Percentiles rank a stretch among this genome's conserved stretches.
Conservation (phyloP, 2,329 filamentous ascomycete genomes). For the Diplodia sapinea region DNA sequence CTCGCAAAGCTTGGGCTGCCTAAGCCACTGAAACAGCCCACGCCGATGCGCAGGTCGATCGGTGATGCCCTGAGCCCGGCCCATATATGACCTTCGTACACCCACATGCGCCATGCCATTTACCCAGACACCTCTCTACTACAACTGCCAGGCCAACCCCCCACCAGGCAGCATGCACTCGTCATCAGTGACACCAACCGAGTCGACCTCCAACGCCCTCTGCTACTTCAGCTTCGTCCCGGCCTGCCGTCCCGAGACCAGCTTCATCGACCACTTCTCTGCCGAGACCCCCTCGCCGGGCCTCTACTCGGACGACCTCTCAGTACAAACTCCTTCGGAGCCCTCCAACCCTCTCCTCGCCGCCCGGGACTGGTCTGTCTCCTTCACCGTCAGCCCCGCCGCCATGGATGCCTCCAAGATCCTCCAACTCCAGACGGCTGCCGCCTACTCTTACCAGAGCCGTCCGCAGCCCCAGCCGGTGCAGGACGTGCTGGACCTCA, state of each 20-base stretch:
- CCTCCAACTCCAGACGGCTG: constrained; percentile 48
- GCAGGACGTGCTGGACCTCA: constrained; percentile 33
- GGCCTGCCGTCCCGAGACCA: constrained; percentile 32
- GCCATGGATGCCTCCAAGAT: constrained; percentile 45
- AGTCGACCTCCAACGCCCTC: constrained; percentile 6
- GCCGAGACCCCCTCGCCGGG: constrained; percentile 41
- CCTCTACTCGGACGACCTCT: constrained; percentile 36
- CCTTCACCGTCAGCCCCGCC: not conserved
- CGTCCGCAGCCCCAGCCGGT: constrained; percentile 38
- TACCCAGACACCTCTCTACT: not conserved
- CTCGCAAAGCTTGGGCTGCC: constrained; percentile 5
- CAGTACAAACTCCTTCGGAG: constrained; percentile 39
- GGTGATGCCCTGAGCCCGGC: constrained; percentile 5
- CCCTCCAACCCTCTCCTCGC: constrained; percentile 47
- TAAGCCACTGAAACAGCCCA: constrained; percentile 15
- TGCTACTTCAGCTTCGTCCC: constrained; percentile 46
- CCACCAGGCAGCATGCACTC: constrained; percentile 25
- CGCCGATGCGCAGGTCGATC: constrained; percentile 9
- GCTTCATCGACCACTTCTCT: constrained; percentile 39
- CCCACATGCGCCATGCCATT: constrained; percentile 2
- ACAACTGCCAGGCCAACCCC: not conserved
- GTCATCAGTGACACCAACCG: constrained; percentile 29
- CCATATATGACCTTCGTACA: constrained; percentile 12
- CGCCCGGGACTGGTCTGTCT: constrained; percentile 35
- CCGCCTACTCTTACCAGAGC: constrained; percentile 38